Evolutionary conservation across 176 grass and related monocot species (phyloP).

Genomic region (Oryza brachyantha): DNA sequence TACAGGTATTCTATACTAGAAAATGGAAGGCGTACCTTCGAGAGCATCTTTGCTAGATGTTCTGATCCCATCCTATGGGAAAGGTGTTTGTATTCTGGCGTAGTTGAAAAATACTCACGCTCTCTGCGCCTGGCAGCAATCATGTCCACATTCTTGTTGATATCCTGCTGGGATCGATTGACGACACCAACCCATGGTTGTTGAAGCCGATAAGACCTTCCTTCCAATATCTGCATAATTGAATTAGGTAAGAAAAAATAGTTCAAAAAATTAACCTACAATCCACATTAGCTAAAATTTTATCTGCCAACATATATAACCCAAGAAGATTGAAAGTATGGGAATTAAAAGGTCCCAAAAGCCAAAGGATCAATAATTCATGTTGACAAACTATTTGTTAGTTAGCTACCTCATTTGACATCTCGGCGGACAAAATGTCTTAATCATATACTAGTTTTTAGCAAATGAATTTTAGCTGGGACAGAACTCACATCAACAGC

Average conservation of each 20-base stretch:
- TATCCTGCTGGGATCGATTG: slow-evolving; percentile 97
- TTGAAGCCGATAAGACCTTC: slow-evolving; percentile 82
- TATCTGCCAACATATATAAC: neutral
- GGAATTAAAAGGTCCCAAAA: neutral
- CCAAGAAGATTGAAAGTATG: neutral
- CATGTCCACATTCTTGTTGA: slow-evolving; percentile 99
- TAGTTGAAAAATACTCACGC: slow-evolving; percentile 81
- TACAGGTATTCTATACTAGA: neutral
- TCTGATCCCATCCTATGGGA: slow-evolving; percentile 92
- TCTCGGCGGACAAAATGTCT: neutral
- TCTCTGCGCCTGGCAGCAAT: slow-evolving; percentile 95
- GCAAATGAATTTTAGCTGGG: slow-evolving; percentile 8
- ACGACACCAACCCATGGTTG: slow-evolving; percentile 97
- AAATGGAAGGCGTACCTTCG: slow-evolving; percentile 58
- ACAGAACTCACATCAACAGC: slow-evolving; percentile 90
- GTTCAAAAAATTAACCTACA: neutral
- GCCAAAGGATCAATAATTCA: neutral
- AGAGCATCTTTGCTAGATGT: slow-evolving; percentile 93
- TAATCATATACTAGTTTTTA: neutral
- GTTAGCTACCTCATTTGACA: neutral
- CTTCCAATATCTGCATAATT: slow-evolving; percentile 83
- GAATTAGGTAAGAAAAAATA: neutral
- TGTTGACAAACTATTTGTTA: neutral
- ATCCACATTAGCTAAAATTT: neutral
- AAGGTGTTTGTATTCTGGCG: slow-evolving; percentile 92